Base-by-base conservation (phyloP, 148 eudicot genomes). In the Rhododendron ferrugineum region DNA sequence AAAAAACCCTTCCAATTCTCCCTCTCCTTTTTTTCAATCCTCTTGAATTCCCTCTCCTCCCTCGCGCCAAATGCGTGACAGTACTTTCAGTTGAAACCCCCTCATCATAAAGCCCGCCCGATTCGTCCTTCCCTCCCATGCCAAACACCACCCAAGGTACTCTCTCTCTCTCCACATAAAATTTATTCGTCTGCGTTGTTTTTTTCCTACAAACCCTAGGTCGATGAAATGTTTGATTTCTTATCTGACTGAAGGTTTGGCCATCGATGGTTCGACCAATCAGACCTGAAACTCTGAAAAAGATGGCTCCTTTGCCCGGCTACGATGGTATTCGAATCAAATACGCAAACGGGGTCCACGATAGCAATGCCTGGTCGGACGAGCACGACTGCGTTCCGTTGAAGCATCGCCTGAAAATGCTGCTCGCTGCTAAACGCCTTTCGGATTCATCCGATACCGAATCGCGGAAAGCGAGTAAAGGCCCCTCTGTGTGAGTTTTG, bases 361-460 rank as follows among this genome's bases (percentile, higher is more conserved):
- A 64, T 20, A 30, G 64, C 22, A 30, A 42, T 68, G 80, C 22
- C 22, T 93, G 93, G 93, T 88, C 91, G 56, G 92, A 89, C 82
- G 94, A 92, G 60, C 85, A 44, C 83, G 95, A 94, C 50, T 85
- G 88, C 75, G 73, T 93, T 78, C 95, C 97, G 5, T 88, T 94
- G 82, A 89, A 89, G 60, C 88, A 90, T 76, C 92, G 97, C 34
- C 80, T 84, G 84, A 92, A 92, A 42, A 18, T 89, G 84, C 84
- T 94, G 64, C 89, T 73, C 23, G 86, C 86, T 0, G 86, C 42
- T 40, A 86, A 40, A 78, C 78, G 56, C 8, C 72, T 46, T 34
- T 28, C 62, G 30, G 79, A 83, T 37, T 36, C 20, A 23, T 30
- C 22, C 5, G 81, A 23, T 36, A 56, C 4, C 13, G 73, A 68